These are phyloP conservation scores for Mortierella hygrophila DNA, from an alignment of 192 early-diverging fungal genomes.

Conservation along the genomic window DNA sequence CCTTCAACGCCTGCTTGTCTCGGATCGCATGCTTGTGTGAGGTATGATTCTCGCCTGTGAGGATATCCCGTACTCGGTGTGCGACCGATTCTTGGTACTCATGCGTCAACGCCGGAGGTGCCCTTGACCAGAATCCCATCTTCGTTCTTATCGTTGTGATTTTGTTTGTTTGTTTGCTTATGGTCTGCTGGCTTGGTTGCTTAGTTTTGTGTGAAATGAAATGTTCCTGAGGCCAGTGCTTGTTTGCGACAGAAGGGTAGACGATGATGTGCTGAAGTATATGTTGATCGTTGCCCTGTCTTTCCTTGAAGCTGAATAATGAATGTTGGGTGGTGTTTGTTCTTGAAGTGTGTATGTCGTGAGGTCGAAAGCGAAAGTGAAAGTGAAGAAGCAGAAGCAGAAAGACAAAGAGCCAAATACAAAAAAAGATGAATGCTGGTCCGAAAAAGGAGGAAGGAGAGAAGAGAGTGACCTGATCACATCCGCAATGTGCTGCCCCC, in stretches of 20 bases:
- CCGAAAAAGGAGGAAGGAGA: too few species aligned
- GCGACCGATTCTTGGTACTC: conserved; percentile 58
- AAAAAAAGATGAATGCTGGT: neutral
- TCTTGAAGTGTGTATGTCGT: too few species aligned
- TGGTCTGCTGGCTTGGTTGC: too few species aligned
- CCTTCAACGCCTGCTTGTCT: conserved; percentile 54
- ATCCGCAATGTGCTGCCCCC: neutral
- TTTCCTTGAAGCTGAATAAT: too few species aligned
- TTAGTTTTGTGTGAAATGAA: too few species aligned
- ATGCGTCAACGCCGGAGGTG: conserved; percentile 27
- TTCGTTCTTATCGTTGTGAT: neutral
- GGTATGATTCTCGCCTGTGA: conserved; percentile 41
- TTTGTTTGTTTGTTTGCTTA: too few species aligned
- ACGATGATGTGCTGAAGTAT: too few species aligned
- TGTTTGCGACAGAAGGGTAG: too few species aligned
- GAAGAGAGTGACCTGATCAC: neutral
- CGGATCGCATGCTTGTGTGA: conserved; percentile 7
- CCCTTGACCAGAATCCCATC: conserved; percentile 46
- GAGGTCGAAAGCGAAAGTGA: too few species aligned
- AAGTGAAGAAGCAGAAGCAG: neutral
- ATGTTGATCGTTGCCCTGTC: too few species aligned
- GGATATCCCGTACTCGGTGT: conserved; percentile 52
- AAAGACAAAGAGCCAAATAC: neutral
- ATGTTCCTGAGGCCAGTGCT: too few species aligned
- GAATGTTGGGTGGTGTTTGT: too few species aligned